Evolutionary conservation across 768 basidiomycete genomes (phyloP).

Genomic region (Agaricus subrufescens): DNA sequence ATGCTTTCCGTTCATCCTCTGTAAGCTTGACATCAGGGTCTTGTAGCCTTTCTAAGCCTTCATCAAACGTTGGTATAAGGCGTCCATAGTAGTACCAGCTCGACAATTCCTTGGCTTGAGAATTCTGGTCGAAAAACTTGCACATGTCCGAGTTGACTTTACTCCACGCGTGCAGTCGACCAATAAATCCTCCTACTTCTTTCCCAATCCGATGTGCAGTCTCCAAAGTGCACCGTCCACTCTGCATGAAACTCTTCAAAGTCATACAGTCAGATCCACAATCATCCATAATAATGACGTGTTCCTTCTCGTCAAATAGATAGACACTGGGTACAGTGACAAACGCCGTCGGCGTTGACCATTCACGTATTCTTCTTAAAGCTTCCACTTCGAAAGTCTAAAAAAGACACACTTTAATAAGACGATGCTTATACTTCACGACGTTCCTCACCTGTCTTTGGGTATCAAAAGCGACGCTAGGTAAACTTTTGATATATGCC

Average conservation of each 20-base stretch:
- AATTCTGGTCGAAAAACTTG: slow-evolving; percentile 33
- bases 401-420: neutral
- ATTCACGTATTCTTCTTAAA: slow-evolving; percentile 35
- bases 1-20: slow-evolving; percentile 26
- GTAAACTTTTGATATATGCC: slow-evolving; percentile 29
- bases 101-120: slow-evolving; percentile 34
- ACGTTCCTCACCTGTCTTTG: slow-evolving; percentile 46
- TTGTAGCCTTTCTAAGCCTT: slow-evolving; percentile 28
- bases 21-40: slow-evolving; percentile 38
- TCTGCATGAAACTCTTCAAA: slow-evolving; percentile 37
- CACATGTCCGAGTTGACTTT: slow-evolving; percentile 22
- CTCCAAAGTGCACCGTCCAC: slow-evolving; percentile 23
- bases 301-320: slow-evolving; percentile 41
- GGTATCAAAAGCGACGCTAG: slow-evolving; percentile 23
- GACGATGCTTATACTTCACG: neutral
- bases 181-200: slow-evolving; percentile 53
- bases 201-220: slow-evolving; percentile 42
- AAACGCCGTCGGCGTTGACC: slow-evolving; percentile 30
- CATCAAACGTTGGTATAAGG: slow-evolving; percentile 34
- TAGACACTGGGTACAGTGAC: slow-evolving; percentile 47
- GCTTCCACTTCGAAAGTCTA: slow-evolving; percentile 44
- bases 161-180: slow-evolving; percentile 45
- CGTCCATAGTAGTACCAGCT: slow-evolving; percentile 39
- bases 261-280: slow-evolving; percentile 35
- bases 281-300: slow-evolving; percentile 63